Evolutionary conservation across 2,329 filamentous ascomycete genomes (phyloP).

Genomic region (Orbilia oligospora): DNA sequence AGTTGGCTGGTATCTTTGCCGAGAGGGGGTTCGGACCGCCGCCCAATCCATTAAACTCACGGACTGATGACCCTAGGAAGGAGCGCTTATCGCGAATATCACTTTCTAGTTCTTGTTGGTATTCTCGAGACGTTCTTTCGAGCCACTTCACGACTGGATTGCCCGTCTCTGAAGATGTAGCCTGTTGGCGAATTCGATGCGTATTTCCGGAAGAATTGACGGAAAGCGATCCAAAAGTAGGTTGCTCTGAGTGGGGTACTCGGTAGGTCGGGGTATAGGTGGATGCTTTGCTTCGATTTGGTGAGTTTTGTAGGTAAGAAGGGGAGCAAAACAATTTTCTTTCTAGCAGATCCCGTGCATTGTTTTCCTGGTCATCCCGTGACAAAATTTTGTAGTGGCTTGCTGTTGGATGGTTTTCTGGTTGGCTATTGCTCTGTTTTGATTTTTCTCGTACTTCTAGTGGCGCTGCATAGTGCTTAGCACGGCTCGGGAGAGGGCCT

Average conservation of each 20-base stretch:
- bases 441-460: background rate
- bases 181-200: background rate
- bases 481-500: background rate
- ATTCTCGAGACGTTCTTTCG: constrained; percentile 10
- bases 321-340: background rate
- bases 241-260: background rate
- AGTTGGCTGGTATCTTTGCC: background rate
- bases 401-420: background rate
- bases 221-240: constrained; percentile 28
- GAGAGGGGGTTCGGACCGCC: background rate
- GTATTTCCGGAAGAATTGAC: constrained; percentile 20
- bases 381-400: background rate
- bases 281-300: background rate
- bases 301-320: background rate
- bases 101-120: background rate
- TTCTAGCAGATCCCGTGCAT: background rate
- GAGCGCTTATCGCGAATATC: background rate
- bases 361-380: background rate
- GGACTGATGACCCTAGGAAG: background rate
- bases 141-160: constrained; percentile 42
- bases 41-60: constrained; percentile 5
- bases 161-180: constrained; percentile 10
- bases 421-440: background rate
- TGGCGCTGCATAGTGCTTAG: background rate
- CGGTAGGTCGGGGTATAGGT: background rate